phyloP scores from a whole-genome alignment of 1,284 basidiomycete species.

The Schizophyllum commune region DNA sequence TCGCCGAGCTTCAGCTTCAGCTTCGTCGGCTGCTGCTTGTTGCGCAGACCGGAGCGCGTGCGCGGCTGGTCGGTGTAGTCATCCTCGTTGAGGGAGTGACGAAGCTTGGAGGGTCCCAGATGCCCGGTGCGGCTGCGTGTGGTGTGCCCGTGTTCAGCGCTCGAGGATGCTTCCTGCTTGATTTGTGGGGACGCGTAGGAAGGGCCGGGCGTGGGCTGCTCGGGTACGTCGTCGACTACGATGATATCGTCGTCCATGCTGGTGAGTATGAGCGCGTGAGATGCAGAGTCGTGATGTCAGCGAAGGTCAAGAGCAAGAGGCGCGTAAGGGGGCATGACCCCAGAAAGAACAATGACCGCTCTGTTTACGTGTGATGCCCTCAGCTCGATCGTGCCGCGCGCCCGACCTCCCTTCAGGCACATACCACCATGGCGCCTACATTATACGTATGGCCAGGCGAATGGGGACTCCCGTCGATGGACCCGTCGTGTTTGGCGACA shows the following conservation, averaged over 20 bases:
- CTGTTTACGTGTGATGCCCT: not conserved
- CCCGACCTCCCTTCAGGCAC: not conserved
- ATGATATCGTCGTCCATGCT: conserved; percentile 41
- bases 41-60: conserved; percentile 42
- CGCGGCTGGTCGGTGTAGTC: conserved; percentile 24
- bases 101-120: conserved; percentile 32
- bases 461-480: conserved; percentile 57
- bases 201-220: conserved; percentile 9
- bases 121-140: conserved; percentile 30
- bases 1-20: conserved; percentile 80
- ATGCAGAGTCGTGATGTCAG: conserved; percentile 16
- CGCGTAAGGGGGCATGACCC: no score
- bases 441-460: conserved; percentile 63
- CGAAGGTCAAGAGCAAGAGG: conserved; percentile 19
- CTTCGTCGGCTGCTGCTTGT: conserved; percentile 52
- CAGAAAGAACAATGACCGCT: not conserved
- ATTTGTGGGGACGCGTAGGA: conserved; percentile 10
- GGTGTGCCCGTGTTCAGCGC: conserved; percentile 18
- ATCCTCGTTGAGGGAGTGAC: conserved; percentile 27
- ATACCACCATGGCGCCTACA: not conserved
- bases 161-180: not conserved
- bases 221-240: conserved; percentile 38
- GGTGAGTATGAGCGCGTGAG: conserved; percentile 1
- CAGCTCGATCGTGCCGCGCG: not conserved
- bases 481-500: conserved; percentile 56